A percentile compares a stretch with the other conserved stretches of the same genome.
Evolutionary conservation across 2,329 filamentous ascomycete genomes (phyloP).

Genomic region (Clarireedia monteithiana): DNA sequence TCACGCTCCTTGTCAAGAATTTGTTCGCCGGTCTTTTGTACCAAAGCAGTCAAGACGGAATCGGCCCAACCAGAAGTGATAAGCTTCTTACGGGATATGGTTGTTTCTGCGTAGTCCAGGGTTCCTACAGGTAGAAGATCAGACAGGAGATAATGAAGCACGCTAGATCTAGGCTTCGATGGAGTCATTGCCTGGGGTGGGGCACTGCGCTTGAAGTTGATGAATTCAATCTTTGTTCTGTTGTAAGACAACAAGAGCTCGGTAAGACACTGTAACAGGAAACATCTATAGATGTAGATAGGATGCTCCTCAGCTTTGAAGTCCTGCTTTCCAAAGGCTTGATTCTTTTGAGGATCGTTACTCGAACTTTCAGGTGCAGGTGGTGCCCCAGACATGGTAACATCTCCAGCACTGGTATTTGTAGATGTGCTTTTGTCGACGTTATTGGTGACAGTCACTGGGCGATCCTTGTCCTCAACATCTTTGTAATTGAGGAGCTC

Average conservation of each 20-base stretch:
- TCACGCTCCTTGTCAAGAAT: slow-evolving; percentile 48
- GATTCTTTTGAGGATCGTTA: slow-evolving; percentile 17
- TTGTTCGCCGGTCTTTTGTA: slow-evolving; percentile 79
- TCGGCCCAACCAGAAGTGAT: slow-evolving; percentile 83
- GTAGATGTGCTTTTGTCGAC: slow-evolving; percentile 12
- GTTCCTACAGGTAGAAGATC: slow-evolving; percentile 60
- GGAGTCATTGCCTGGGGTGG: slow-evolving; percentile 74
- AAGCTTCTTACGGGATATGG: slow-evolving; percentile 73
- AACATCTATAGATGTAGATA: slow-evolving; percentile 94
- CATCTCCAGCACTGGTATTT: slow-evolving; percentile 20
- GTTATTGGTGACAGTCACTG: slow-evolving; percentile 22
- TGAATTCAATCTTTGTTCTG: slow-evolving; percentile 93
- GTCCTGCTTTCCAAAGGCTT: slow-evolving; percentile 62
- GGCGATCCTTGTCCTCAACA: slow-evolving; percentile 73
- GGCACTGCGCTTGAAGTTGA: slow-evolving; percentile 94
- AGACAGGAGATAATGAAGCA: slow-evolving; percentile 88
- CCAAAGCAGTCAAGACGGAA: slow-evolving; percentile 76
- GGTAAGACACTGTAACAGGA: slow-evolving; percentile 83
- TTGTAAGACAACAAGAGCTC: slow-evolving; percentile 91
- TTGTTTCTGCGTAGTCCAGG: slow-evolving; percentile 64
- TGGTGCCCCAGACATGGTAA: slow-evolving; percentile 18
- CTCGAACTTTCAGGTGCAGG: slow-evolving; percentile 29
- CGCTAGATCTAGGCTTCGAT: slow-evolving; percentile 85
- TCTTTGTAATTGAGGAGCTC: slow-evolving; percentile 89
- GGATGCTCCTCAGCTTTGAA: slow-evolving; percentile 93